Evolutionary conservation across 2,329 filamentous ascomycete genomes (phyloP), one percentile per base, ranked within the genome.

Genomic region (Pestalotiopsis sp.): DNA sequence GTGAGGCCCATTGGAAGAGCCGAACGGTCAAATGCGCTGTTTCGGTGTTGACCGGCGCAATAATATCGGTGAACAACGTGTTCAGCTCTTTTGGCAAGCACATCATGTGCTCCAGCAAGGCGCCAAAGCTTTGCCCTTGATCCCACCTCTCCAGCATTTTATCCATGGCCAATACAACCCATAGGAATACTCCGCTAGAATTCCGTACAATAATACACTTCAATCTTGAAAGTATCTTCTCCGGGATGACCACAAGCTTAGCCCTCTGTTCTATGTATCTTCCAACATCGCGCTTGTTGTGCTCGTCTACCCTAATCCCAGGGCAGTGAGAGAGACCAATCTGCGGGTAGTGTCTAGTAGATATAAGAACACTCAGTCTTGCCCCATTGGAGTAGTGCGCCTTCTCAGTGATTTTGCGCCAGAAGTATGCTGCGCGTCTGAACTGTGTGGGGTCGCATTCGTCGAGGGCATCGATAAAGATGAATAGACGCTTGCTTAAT

Each of bases 1-100:
- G 63, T 2, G n/a, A n/a, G 1, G 63, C 63, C 62, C 63, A 65
- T 20, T 40, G 63, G 14, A 65, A 65, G 5, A 65, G n/a, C 5
- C 45, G 63, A 25, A 56, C 12, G 6, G 63, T 38, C 63, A 65
- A 2, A 6, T 12, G 3, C 57, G 27, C 57, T 9, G 5, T 14
- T 25, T 23, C 41, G 12, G 9, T 13, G 7, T 25, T n/a, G 11
- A 52, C 17, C 20, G 14, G 11, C 9, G 23, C n/a, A 12, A 65
- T 4, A 11, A 65, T 17, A 9, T 65, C 36, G 4, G 23, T 65
- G 27, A 25, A 65, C 5, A 65, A 20, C 4, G n/a, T n/a, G 17
- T 49, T 40, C 6, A 65, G 20, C 25, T 36, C 62, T 14, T 56
- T 7, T 23, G 40, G 41, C 17, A 65, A 25, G 3, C n/a, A 11